A percentile compares a stretch with the other conserved stretches of the same genome.
Evolutionary conservation across 768 basidiomycete species (phyloP).

Genomic region (Hypholoma fasciculare): DNA sequence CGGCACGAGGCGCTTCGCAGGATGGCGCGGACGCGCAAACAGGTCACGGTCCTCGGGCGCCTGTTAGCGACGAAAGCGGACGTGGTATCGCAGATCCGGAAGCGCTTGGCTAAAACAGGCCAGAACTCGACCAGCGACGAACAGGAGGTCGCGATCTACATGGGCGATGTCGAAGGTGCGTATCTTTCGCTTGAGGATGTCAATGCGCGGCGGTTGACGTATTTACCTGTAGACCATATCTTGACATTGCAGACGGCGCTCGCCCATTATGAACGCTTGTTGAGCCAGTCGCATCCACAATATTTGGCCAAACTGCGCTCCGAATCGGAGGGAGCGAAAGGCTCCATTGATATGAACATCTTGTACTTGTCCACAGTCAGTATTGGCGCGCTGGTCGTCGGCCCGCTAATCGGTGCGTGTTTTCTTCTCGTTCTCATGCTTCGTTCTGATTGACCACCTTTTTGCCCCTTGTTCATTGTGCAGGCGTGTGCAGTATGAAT

Average conservation of each 20-base stretch:
- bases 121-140: constrained; percentile 44
- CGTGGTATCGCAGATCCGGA: constrained; percentile 77
- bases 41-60: constrained; percentile 78
- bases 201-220: constrained; percentile 5
- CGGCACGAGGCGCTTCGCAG: constrained; percentile 60
- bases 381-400: constrained; percentile 66
- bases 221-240: constrained; percentile 71
- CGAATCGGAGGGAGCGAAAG: constrained; percentile 56
- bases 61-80: constrained; percentile 81
- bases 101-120: constrained; percentile 55
- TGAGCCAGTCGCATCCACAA: constrained; percentile 85
- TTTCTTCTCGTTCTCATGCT: background rate
- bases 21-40: constrained; percentile 75
- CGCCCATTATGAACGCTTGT: constrained; percentile 82
- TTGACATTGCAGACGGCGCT: constrained; percentile 83
- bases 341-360: constrained; percentile 64
- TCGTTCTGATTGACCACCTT: background rate
- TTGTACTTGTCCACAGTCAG: constrained; percentile 66
- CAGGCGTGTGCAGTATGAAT: constrained; percentile 75
- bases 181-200: background rate
- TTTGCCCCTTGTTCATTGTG: background rate
- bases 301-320: constrained; percentile 79
- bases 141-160: constrained; percentile 78
- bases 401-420: constrained; percentile 55
- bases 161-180: constrained; percentile 90